Evolutionary conservation across 306 rosid genomes (phyloP).

Genomic region (Cucumis hystrix): DNA sequence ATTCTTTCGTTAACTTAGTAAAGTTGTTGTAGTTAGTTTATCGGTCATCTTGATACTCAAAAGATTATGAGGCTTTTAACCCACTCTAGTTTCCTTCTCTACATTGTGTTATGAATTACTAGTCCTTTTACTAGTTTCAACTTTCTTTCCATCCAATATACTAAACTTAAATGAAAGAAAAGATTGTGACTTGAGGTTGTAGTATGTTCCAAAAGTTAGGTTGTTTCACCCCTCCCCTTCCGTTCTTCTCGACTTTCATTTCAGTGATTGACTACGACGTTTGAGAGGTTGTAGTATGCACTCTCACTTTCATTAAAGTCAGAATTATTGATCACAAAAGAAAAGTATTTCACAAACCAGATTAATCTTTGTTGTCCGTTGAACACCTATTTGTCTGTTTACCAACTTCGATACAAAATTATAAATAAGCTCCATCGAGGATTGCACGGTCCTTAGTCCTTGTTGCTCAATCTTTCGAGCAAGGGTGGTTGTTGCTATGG

Average conservation of each 20-base stretch:
- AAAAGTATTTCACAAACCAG: background rate
- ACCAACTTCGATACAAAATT: background rate
- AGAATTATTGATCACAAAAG: background rate
- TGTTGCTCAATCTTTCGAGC: background rate
- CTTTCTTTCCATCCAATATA: background rate
- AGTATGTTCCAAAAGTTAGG: background rate
- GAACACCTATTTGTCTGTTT: background rate
- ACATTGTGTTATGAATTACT: background rate
- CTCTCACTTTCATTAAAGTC: too few species aligned
- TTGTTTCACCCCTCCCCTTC: background rate
- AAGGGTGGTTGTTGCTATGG: background rate
- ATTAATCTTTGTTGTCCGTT: background rate
- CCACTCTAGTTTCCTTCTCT: background rate
- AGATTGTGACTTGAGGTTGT: background rate
- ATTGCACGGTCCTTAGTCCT: background rate
- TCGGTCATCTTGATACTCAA: background rate
- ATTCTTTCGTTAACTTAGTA: background rate
- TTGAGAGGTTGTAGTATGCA: too few species aligned
- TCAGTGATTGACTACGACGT: background rate
- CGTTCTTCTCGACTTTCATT: background rate
- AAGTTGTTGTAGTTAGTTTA: background rate
- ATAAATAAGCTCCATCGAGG: background rate
- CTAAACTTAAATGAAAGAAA: background rate
- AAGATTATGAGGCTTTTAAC: background rate
- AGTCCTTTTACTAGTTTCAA: background rate